phyloP scores from a whole-genome alignment of 352 stramenopile species.

The Phytophthora vignae region DNA sequence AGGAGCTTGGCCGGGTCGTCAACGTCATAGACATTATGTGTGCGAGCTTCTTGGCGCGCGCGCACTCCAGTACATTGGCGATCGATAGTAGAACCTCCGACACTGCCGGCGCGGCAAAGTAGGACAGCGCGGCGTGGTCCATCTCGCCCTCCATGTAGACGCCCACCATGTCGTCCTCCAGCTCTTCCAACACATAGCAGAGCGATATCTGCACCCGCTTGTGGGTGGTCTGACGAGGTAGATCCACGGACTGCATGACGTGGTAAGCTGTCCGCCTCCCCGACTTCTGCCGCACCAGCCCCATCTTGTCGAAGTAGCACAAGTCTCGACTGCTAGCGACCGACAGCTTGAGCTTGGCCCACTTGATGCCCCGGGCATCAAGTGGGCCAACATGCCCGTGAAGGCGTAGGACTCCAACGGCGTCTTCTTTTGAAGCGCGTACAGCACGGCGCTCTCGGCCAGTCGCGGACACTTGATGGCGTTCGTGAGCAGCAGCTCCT shows the following conservation, averaged over 20 bases:
- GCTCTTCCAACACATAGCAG: constrained; percentile 42
- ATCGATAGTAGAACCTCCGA: constrained; percentile 22
- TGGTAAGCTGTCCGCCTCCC: constrained; percentile 37
- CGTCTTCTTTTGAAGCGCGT: constrained; percentile 27
- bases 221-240: constrained; percentile 15
- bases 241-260: constrained; percentile 39
- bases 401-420: constrained; percentile 34
- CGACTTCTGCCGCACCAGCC: constrained; percentile 24
- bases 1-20: constrained; percentile 1
- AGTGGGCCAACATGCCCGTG: no score
- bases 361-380: no score
- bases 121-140: constrained; percentile 7
- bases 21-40: constrained; percentile 7
- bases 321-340: constrained; percentile 37
- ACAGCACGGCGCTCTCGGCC: constrained; percentile 33
- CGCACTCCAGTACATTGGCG: constrained; percentile 20
- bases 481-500: constrained; percentile 40
- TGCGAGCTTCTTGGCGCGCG: constrained; percentile 31
- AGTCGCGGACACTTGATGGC: constrained; percentile 38
- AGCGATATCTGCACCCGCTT: constrained; percentile 21
- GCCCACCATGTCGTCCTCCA: constrained; percentile 27
- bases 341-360: constrained; percentile 31
- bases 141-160: constrained; percentile 28
- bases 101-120: constrained; percentile 13
- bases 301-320: constrained; percentile 47